Conservation (phyloP, 192 early-diverging fungal genomes). For the Coemansia sp. region DNA sequence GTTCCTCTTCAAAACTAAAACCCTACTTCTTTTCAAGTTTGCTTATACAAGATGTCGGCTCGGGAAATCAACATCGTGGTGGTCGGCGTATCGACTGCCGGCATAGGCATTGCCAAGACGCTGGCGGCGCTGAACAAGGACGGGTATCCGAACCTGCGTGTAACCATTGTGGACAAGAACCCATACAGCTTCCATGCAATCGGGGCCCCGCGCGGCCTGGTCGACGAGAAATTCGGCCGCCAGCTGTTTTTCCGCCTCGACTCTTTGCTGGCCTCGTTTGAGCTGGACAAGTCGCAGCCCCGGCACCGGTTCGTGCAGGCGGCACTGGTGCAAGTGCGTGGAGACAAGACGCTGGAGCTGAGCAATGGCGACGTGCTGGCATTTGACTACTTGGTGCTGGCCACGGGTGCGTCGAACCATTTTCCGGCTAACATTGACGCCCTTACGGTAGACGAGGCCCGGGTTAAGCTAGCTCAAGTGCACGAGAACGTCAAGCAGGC, state of each 20-base stretch:
- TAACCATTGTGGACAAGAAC: constrained; percentile 55
- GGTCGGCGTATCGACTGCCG: constrained; percentile 52
- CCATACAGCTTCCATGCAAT: constrained; percentile 51
- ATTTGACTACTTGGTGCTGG: constrained; percentile 65
- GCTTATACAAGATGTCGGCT: constrained; percentile 54
- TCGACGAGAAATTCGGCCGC: constrained; percentile 48
- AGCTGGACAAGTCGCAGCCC: constrained; percentile 8
- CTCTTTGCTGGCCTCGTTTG: constrained; percentile 26
- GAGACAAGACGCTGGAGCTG: constrained; percentile 38
- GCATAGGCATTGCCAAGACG: constrained; percentile 43
- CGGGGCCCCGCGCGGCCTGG: constrained; percentile 51
- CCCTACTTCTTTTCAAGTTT: no score
- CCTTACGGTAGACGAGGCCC: constrained; percentile 26
- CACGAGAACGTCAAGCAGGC: constrained; percentile 51
- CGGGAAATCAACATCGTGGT: constrained; percentile 52
- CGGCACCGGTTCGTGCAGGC: constrained; percentile 54
- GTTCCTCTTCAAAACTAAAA: no score
- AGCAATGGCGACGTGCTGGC: constrained; percentile 47
- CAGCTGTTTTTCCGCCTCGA: constrained; percentile 51
- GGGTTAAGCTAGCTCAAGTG: constrained; percentile 16
- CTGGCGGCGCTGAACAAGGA: constrained; percentile 25
- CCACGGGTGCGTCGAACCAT: constrained; percentile 59
- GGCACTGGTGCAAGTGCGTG: constrained; percentile 33
- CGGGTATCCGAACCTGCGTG: constrained; percentile 34
- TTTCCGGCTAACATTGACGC: constrained; percentile 47